Conservation (phyloP, 2,329 filamentous ascomycete genomes). For the Acrocalymma vagum region DNA sequence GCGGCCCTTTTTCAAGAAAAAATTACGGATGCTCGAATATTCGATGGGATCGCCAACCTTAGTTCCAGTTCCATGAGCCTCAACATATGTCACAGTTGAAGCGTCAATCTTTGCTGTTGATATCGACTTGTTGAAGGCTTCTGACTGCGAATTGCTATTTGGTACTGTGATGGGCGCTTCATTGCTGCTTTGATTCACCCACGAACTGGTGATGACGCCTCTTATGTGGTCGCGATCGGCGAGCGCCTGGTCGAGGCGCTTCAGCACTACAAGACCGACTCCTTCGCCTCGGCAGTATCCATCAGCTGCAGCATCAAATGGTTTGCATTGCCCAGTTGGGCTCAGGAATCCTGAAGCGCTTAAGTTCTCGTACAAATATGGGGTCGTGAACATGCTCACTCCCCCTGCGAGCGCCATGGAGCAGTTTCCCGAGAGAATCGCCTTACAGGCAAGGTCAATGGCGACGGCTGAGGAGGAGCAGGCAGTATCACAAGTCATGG, state of each 20-base stretch:
- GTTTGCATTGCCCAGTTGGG: slow-evolving; percentile 56
- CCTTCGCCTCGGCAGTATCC: slow-evolving; percentile 64
- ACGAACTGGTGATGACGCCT: slow-evolving; percentile 49
- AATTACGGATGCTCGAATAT: slow-evolving; percentile 23
- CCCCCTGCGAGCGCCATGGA: slow-evolving; percentile 46
- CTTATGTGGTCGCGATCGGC: slow-evolving; percentile 59
- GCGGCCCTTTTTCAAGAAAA: slow-evolving; percentile 19
- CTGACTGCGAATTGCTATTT: slow-evolving; percentile 13
- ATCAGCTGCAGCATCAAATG: slow-evolving; percentile 50
- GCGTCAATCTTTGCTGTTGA: slow-evolving; percentile 8
- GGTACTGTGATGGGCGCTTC: slow-evolving; percentile 17
- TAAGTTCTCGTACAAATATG: slow-evolving; percentile 42
- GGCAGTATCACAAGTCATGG: slow-evolving; percentile 40
- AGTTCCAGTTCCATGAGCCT: slow-evolving; percentile 27
- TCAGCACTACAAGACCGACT: slow-evolving; percentile 59
- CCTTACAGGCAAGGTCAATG: slow-evolving; percentile 34
- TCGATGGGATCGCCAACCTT: slow-evolving; percentile 21
- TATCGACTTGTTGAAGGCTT: slow-evolving; percentile 17
- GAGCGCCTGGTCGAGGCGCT: slow-evolving; percentile 58
- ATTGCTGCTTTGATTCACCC: slow-evolving; percentile 21
- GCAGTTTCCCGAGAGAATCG: slow-evolving; percentile 35
- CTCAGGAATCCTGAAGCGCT: slow-evolving; percentile 52
- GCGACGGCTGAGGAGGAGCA: slow-evolving; percentile 37
- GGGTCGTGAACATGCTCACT: slow-evolving; percentile 39
- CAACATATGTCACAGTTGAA: slow-evolving; percentile 13